Percentiles rank a stretch among this genome's conserved stretches.
Conservation (phyloP, 2,329 filamentous ascomycete species). For the Neurospora sp. region DNA sequence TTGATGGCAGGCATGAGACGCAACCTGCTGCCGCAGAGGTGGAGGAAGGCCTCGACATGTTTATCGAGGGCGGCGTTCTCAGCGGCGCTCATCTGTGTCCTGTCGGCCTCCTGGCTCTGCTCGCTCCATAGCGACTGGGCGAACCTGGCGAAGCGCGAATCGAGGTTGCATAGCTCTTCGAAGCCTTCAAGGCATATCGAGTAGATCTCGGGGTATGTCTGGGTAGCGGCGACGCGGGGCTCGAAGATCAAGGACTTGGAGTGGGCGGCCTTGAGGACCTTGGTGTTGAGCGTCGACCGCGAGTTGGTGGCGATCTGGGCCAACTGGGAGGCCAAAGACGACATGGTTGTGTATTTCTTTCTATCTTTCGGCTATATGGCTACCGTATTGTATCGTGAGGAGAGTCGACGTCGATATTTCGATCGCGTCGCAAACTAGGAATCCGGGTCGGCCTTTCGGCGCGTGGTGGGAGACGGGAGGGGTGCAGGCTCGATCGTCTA, state of each 20-base stretch:
- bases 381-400: not conserved
- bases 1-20: slow-evolving; percentile 82
- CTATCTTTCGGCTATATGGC: not conserved
- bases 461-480: not conserved
- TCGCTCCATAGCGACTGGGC: slow-evolving; percentile 78
- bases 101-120: slow-evolving; percentile 82
- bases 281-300: slow-evolving; percentile 83
- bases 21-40: slow-evolving; percentile 64
- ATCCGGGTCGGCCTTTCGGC: not conserved
- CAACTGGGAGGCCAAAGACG: slow-evolving; percentile 85
- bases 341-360: slow-evolving; percentile 6
- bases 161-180: slow-evolving; percentile 80
- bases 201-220: slow-evolving; percentile 85
- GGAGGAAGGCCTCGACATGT: slow-evolving; percentile 73
- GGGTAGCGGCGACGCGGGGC: slow-evolving; percentile 67
- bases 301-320: slow-evolving; percentile 84
- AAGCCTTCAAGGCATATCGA: slow-evolving; percentile 82
- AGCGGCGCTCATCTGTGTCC: slow-evolving; percentile 67
- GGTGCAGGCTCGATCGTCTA: not conserved
- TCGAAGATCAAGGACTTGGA: slow-evolving; percentile 95
- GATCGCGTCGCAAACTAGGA: not conserved
- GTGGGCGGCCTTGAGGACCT: slow-evolving; percentile 84
- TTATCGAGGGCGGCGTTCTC: slow-evolving; percentile 76
- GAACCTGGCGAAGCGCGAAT: slow-evolving; percentile 67
- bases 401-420: not conserved